These are phyloP conservation scores for Euphorbia peplus DNA, from an alignment of 345 rosid genomes.

Conservation along the genomic window DNA sequence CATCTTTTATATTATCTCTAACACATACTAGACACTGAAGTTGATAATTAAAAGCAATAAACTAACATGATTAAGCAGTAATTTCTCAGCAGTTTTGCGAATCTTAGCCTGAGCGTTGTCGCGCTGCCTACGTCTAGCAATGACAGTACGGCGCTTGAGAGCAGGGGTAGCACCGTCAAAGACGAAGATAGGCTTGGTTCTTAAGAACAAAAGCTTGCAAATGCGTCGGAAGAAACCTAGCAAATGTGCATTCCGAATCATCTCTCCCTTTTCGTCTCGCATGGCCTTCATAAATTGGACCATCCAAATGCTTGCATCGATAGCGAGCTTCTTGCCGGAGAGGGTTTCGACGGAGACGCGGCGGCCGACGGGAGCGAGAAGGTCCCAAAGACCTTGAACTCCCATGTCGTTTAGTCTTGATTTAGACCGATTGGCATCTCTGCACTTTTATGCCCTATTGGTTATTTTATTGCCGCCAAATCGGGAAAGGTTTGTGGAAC, in stretches of 20 bases:
- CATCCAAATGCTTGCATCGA: conserved; percentile 98
- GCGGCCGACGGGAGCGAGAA: conserved; percentile 86
- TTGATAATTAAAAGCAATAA: background rate
- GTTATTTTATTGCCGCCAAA: conserved; percentile 23
- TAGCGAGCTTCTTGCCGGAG: conserved; percentile 77
- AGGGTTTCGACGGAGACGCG: conserved; percentile 96
- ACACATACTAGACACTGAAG: background rate
- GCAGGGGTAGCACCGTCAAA: conserved; percentile 93
- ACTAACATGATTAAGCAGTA: conserved; percentile 76
- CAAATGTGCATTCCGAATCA: conserved; percentile 88
- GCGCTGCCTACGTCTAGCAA: conserved; percentile 84
- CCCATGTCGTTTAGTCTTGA: conserved; percentile 45
- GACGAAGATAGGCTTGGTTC: conserved; percentile 88
- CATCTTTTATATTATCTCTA: no score
- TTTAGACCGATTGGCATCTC: background rate
- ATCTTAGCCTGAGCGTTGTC: conserved; percentile 92
- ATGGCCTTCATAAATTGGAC: conserved; percentile 97
- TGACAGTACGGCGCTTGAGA: conserved; percentile 87
- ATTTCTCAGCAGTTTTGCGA: conserved; percentile 88
- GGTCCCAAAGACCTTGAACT: conserved; percentile 81
- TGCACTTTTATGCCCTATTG: background rate
- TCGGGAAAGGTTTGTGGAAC: no score
- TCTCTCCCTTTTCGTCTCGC: conserved; percentile 94
- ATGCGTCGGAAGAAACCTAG: conserved; percentile 89
- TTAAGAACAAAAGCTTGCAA: conserved; percentile 74